A percentile compares a stretch with the other conserved stretches of the same genome.
Evolutionary conservation across 1,284 basidiomycete species (phyloP).

Genomic region (Abortiporus biennis): DNA sequence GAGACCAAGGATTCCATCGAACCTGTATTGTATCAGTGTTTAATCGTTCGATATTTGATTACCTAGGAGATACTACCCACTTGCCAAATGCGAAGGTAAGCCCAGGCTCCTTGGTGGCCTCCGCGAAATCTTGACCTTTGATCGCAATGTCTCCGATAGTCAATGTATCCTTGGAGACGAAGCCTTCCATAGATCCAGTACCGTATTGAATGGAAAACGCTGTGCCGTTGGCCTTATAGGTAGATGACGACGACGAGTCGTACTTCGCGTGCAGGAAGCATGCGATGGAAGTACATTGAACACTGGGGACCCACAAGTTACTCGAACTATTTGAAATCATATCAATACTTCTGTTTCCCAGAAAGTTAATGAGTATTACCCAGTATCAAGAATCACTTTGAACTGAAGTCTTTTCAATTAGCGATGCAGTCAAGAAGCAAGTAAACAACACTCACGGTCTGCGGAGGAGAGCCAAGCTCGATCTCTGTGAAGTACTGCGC

Average conservation of each 20-base stretch:
- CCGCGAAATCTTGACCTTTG: conserved; percentile 85
- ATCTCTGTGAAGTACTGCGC: conserved; percentile 97
- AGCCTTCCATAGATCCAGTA: conserved; percentile 95
- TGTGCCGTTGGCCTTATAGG: conserved; percentile 91
- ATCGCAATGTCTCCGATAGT: conserved; percentile 83
- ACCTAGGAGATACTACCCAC: conserved; percentile 36
- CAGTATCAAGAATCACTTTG: conserved; percentile 87
- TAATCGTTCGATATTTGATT: neutral
- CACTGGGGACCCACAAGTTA: conserved; percentile 93
- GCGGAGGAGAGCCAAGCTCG: conserved; percentile 74
- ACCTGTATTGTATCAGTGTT: conserved; percentile 40
- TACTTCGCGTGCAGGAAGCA: conserved; percentile 98
- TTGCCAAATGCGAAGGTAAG: conserved; percentile 97
- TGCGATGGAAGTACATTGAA: conserved; percentile 88
- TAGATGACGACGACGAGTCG: conserved; percentile 76
- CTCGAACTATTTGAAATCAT: conserved; percentile 68
- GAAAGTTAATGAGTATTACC: conserved; percentile 33
- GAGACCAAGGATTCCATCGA: conserved; percentile 95
- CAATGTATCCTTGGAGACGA: conserved; percentile 84
- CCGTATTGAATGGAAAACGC: conserved; percentile 94
- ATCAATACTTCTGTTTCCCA: too few species aligned
- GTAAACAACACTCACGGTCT: conserved; percentile 43
- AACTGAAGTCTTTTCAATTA: too few species aligned
- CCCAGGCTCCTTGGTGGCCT: conserved; percentile 95
- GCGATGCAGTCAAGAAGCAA: conserved; percentile 8